Percentiles rank a stretch among this genome's conserved stretches.
Evolutionary conservation across 345 rosid genomes (phyloP).

Genomic region (Barbarea vulgaris): DNA sequence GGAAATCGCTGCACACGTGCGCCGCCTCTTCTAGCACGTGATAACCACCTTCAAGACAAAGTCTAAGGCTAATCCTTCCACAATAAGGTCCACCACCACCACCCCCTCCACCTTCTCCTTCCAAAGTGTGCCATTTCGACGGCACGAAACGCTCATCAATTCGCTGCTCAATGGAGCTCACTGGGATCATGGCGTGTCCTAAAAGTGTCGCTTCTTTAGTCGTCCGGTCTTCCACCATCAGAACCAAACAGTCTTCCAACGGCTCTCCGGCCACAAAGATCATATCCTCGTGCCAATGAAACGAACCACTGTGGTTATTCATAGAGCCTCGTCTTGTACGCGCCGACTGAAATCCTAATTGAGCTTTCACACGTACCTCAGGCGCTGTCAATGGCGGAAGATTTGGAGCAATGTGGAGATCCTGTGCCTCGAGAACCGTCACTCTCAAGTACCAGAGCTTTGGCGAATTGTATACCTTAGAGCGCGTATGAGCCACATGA

Average conservation of each 20-base stretch:
- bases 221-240: slow-evolving; percentile 81
- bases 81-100: slow-evolving; percentile 47
- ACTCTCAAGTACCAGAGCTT: slow-evolving; percentile 92
- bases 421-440: slow-evolving; percentile 88
- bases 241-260: slow-evolving; percentile 68
- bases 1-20: slow-evolving; percentile 95
- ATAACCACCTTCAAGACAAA: slow-evolving; percentile 95
- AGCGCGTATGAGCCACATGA: slow-evolving; percentile 77
- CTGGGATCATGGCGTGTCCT: slow-evolving; percentile 65
- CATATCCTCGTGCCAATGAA: slow-evolving; percentile 92
- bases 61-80: slow-evolving; percentile 72
- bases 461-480: slow-evolving; percentile 94
- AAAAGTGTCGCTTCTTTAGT: slow-evolving; percentile 54
- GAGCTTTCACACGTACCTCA: slow-evolving; percentile 78
- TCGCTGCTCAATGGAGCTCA: slow-evolving; percentile 76
- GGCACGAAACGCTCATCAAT: slow-evolving; percentile 77
- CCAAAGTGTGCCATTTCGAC: slow-evolving; percentile 70
- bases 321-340: slow-evolving; percentile 78
- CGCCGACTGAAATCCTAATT: slow-evolving; percentile 80
- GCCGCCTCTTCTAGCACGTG: slow-evolving; percentile 99
- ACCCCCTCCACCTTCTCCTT: slow-evolving; percentile 41
- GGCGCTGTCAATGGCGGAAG: slow-evolving; percentile 88
- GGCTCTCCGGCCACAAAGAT: slow-evolving; percentile 93
- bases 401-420: slow-evolving; percentile 70
- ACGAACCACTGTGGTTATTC: slow-evolving; percentile 66